Percentiles rank a stretch among this genome's conserved stretches.
phyloP scores from a whole-genome alignment of 1,139 yeast species.

The Spencermartinsiella ligniputridi region DNA sequence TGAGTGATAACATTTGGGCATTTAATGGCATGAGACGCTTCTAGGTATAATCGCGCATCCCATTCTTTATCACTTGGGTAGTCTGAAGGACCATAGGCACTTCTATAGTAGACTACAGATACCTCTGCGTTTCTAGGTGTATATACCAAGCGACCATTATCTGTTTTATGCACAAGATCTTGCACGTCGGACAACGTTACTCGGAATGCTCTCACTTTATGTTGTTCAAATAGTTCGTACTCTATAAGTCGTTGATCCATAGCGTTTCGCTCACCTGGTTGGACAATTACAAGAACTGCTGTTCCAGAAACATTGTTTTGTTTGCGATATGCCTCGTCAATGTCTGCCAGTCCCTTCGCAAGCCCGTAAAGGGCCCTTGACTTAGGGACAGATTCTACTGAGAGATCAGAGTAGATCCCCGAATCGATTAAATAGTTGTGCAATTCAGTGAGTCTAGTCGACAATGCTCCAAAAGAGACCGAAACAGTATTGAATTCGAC shows the following conservation, averaged over 20 bases:
- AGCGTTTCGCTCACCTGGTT: slow-evolving; percentile 79
- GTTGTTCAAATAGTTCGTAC: slow-evolving; percentile 54
- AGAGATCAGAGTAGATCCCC: slow-evolving; percentile 27
- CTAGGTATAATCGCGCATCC: slow-evolving; percentile 70
- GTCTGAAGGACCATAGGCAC: slow-evolving; percentile 83
- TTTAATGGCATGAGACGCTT: slow-evolving; percentile 74
- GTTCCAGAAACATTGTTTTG: slow-evolving; percentile 28
- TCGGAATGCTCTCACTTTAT: slow-evolving; percentile 59
- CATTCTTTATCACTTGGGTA: slow-evolving; percentile 61
- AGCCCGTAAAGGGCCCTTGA: slow-evolving; percentile 60
- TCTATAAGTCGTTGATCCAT: slow-evolving; percentile 88
- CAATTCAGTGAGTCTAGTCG: slow-evolving; percentile 70
- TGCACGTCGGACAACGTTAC: slow-evolving; percentile 61
- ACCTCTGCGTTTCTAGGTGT: slow-evolving; percentile 61
- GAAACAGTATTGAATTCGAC: slow-evolving; percentile 95
- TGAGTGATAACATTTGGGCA: slow-evolving; percentile 90
- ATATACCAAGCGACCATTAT: slow-evolving; percentile 38
- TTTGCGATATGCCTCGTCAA: slow-evolving; percentile 48
- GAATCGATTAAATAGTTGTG: slow-evolving; percentile 48
- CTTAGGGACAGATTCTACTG: slow-evolving; percentile 51
- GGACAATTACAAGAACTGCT: slow-evolving; percentile 74
- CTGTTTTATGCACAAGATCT: slow-evolving; percentile 35
- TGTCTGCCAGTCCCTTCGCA: slow-evolving; percentile 69
- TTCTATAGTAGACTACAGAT: slow-evolving; percentile 82
- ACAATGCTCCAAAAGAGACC: slow-evolving; percentile 90